Conservation (phyloP, 2,329 filamentous ascomycete genomes). For the Diaporthe sp. region DNA sequence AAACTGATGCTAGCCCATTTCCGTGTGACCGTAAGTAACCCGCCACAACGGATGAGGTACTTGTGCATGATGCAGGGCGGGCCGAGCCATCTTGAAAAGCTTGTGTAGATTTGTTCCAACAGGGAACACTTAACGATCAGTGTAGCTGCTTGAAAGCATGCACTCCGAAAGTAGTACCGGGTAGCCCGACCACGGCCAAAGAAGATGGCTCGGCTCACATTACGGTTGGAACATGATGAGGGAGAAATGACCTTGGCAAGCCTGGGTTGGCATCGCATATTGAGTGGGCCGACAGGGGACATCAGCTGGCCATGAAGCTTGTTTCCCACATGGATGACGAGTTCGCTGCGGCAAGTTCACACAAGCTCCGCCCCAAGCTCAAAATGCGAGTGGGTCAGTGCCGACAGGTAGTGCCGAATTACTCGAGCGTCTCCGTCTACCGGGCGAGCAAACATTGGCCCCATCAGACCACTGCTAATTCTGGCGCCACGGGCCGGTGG, state of each 20-base stretch:
- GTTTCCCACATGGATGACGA: constrained; percentile 6
- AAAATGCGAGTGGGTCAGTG: background rate
- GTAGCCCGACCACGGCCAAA: background rate
- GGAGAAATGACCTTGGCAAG: background rate
- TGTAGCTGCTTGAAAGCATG: too few species aligned
- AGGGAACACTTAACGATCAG: background rate
- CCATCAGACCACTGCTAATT: background rate
- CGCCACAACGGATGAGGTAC: background rate
- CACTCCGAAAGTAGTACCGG: too few species aligned
- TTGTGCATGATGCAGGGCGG: background rate
- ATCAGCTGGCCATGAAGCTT: background rate
- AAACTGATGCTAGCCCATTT: background rate
- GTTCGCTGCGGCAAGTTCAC: background rate
- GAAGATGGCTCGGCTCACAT: background rate
- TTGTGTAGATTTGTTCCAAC: background rate
- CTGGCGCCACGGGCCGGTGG: constrained; percentile 5
- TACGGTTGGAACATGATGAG: too few species aligned
- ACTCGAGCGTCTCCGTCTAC: background rate
- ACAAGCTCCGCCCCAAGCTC: background rate
- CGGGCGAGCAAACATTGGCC: background rate
- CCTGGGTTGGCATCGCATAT: background rate
- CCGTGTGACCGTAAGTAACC: background rate
- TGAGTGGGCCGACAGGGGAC: background rate
- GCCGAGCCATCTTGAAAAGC: background rate
- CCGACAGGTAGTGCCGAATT: background rate